Percentiles rank a stretch among this genome's conserved stretches.
These are phyloP conservation scores for Lactuca sativa DNA, from an alignment of 129 eudicot genomes.

Conservation along the genomic window DNA sequence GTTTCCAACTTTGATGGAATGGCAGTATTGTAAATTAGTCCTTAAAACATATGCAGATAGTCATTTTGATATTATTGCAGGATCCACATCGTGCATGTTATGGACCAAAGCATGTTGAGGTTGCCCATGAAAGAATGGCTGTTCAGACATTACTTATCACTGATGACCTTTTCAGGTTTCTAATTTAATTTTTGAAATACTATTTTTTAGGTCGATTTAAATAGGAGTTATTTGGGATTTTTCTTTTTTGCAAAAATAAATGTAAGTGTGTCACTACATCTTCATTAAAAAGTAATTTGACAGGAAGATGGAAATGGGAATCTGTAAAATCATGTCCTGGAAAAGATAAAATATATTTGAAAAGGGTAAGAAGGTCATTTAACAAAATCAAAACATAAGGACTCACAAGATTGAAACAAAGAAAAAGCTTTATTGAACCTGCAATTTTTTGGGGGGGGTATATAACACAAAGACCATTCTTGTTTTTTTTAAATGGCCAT, in stretches of 20 bases:
- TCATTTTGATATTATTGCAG: conserved; percentile 28
- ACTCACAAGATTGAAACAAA: background rate
- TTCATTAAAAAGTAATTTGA: background rate
- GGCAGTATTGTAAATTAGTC: conserved; percentile 3
- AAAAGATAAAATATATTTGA: background rate
- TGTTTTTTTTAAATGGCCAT: too few species aligned
- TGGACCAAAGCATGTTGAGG: conserved; percentile 97
- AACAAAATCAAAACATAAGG: background rate
- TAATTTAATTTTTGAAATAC: conserved; percentile 24
- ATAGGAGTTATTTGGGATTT: background rate
- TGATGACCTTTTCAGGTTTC: conserved; percentile 84
- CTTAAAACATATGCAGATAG: background rate
- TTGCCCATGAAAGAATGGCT: conserved; percentile 97
- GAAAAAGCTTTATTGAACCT: background rate
- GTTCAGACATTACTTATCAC: conserved; percentile 91
- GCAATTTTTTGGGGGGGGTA: background rate
- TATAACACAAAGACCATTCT: too few species aligned
- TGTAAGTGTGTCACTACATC: background rate
- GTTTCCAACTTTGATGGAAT: conserved; percentile 45
- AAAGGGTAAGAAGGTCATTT: background rate
- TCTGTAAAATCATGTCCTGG: too few species aligned
- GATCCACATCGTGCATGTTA: conserved; percentile 94
- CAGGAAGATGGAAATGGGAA: background rate
- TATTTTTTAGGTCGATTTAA: background rate
- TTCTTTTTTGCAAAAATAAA: background rate